Conservation (phyloP, 768 basidiomycete genomes). For the Lactifluus piperatus region DNA sequence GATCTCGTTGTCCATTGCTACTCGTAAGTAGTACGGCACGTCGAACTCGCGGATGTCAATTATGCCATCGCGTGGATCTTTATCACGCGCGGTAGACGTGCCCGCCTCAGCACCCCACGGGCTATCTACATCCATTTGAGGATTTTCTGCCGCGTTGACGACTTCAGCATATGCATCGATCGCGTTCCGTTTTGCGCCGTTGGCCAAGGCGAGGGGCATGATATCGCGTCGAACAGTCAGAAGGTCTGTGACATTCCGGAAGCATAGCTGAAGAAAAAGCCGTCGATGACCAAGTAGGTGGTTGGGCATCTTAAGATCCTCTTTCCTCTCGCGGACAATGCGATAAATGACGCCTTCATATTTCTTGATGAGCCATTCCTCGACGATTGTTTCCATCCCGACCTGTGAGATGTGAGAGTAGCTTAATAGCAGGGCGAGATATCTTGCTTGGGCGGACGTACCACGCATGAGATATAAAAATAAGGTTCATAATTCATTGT, state of each 20-base stretch:
- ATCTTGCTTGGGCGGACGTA: constrained; percentile 27
- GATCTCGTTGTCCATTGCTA: constrained; percentile 98
- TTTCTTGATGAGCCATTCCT: constrained; percentile 92
- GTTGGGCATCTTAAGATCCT: constrained; percentile 92
- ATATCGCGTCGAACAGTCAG: constrained; percentile 81
- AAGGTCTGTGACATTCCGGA: constrained; percentile 90
- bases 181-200: constrained; percentile 87
- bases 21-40: constrained; percentile 94
- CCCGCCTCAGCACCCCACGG: constrained; percentile 45
- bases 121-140: constrained; percentile 62
- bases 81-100: constrained; percentile 40
- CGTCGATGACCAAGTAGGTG: constrained; percentile 93
- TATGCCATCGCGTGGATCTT: constrained; percentile 85
- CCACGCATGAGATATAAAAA: constrained; percentile 89
- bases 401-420: constrained; percentile 34
- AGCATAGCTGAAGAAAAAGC: constrained; percentile 80
- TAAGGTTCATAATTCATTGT: constrained; percentile 93
- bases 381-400: constrained; percentile 81
- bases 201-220: constrained; percentile 81
- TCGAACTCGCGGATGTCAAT: constrained; percentile 95
- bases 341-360: constrained; percentile 83
- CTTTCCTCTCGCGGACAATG: constrained; percentile 75
- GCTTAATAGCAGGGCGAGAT: background rate
- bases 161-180: constrained; percentile 98
- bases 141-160: constrained; percentile 57